phyloP scores from a whole-genome alignment of 2,329 filamentous ascomycete species.

The Clarireedia hainanense region DNA sequence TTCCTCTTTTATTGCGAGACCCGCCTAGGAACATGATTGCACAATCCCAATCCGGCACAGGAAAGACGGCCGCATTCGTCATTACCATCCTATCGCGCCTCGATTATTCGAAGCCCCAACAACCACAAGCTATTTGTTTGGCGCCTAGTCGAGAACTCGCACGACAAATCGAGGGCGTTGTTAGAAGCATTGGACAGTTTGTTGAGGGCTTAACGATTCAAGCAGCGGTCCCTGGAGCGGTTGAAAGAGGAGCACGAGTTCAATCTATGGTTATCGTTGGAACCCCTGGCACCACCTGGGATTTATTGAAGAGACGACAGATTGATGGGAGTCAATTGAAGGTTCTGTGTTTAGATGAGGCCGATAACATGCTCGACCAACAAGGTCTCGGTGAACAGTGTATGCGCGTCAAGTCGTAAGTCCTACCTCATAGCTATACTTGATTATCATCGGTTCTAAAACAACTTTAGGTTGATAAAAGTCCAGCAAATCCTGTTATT shows the following conservation, averaged over 20 bases:
- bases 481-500: constrained; percentile 85
- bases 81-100: constrained; percentile 84
- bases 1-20: constrained; percentile 78
- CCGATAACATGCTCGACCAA: constrained; percentile 97
- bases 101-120: constrained; percentile 58
- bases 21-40: constrained; percentile 94
- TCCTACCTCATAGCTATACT: constrained; percentile 12
- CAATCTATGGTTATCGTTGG: constrained; percentile 79
- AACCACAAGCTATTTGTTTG: constrained; percentile 80
- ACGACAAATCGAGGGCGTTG: constrained; percentile 83
- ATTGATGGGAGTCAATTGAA: constrained; percentile 66
- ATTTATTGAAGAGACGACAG: constrained; percentile 70
- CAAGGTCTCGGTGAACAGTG: constrained; percentile 95
- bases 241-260: constrained; percentile 60
- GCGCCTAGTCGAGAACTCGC: constrained; percentile 92
- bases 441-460: constrained; percentile 12
- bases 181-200: constrained; percentile 77
- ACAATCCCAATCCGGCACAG: constrained; percentile 97
- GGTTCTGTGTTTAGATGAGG: constrained; percentile 88
- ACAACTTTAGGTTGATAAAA: constrained; percentile 52
- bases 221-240: constrained; percentile 73
- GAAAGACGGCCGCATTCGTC: constrained; percentile 95
- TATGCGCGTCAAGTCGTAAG: constrained; percentile 76
- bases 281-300: constrained; percentile 87
- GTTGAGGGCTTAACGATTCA: constrained; percentile 67